phyloP scores from a whole-genome alignment of 805 yeast species.

The Lachancea kluyveri region DNA sequence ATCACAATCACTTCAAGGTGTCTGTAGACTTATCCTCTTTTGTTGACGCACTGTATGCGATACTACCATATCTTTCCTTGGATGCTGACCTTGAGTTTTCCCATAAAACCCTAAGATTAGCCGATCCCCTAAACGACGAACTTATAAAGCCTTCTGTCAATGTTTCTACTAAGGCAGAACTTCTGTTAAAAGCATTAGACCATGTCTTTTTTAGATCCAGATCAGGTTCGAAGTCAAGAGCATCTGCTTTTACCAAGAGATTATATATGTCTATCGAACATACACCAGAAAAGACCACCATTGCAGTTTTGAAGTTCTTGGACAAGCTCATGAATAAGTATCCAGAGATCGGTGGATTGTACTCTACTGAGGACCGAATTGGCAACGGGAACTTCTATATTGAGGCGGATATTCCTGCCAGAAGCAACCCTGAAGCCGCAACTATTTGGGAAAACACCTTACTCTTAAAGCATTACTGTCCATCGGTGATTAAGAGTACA shows the following conservation, averaged over 20 bases:
- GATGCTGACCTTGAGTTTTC: slow-evolving; percentile 85
- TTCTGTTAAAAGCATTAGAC: slow-evolving; percentile 71
- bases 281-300: slow-evolving; percentile 81
- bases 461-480: slow-evolving; percentile 77
- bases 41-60: slow-evolving; percentile 63
- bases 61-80: slow-evolving; percentile 60
- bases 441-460: slow-evolving; percentile 84
- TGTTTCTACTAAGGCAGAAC: slow-evolving; percentile 83
- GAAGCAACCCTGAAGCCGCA: slow-evolving; percentile 83
- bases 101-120: slow-evolving; percentile 69
- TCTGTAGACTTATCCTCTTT: slow-evolving; percentile 79
- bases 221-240: slow-evolving; percentile 60
- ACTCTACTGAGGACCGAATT: slow-evolving; percentile 83
- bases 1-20: slow-evolving; percentile 65
- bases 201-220: slow-evolving; percentile 71
- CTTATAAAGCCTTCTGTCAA: slow-evolving; percentile 65
- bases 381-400: slow-evolving; percentile 71
- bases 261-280: slow-evolving; percentile 61
- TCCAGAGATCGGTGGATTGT: slow-evolving; percentile 67
- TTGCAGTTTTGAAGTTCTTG: slow-evolving; percentile 71
- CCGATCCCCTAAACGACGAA: slow-evolving; percentile 60
- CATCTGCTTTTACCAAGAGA: slow-evolving; percentile 78
- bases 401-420: slow-evolving; percentile 60
- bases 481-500: slow-evolving; percentile 67
- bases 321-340: slow-evolving; percentile 69